Conservation (phyloP, 495 filamentous ascomycete genomes). For the Elaphomyces granulatus region DNA sequence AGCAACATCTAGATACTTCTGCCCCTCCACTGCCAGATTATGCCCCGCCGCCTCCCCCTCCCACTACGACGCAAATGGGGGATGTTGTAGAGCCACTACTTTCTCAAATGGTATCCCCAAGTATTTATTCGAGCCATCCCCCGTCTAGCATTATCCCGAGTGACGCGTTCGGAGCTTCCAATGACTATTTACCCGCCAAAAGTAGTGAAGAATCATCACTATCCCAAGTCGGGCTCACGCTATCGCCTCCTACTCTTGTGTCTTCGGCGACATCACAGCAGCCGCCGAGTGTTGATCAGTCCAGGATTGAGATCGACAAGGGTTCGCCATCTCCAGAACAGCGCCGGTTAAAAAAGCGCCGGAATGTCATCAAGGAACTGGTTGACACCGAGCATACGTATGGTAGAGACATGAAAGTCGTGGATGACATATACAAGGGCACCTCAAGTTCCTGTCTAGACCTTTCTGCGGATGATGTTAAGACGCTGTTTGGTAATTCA, state of each 20-base stretch:
- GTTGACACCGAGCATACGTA: slow-evolving; percentile 83
- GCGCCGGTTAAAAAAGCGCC: slow-evolving; percentile 46
- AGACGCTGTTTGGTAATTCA: slow-evolving; percentile 77
- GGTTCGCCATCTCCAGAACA: slow-evolving; percentile 40
- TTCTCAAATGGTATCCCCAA: slow-evolving; percentile 14
- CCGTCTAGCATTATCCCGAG: slow-evolving; percentile 19
- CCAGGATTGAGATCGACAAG: slow-evolving; percentile 14
- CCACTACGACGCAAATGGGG: neutral
- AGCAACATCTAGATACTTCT: no score
- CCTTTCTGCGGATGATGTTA: slow-evolving; percentile 70
- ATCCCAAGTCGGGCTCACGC: slow-evolving; percentile 18
- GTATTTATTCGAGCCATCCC: slow-evolving; percentile 24
- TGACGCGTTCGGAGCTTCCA: slow-evolving; percentile 37
- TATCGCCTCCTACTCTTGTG: slow-evolving; percentile 23
- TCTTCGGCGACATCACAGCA: slow-evolving; percentile 29
- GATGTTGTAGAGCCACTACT: neutral
- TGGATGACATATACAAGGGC: slow-evolving; percentile 94
- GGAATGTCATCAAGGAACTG: slow-evolving; percentile 74
- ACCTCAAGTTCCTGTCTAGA: slow-evolving; percentile 70
- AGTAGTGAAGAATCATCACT: slow-evolving; percentile 31
- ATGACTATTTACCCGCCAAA: slow-evolving; percentile 10
- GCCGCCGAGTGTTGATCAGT: slow-evolving; percentile 18
- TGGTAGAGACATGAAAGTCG: slow-evolving; percentile 84
- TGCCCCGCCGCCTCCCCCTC: slow-evolving; percentile 23
- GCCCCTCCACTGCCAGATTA: slow-evolving; percentile 25